Conservation (phyloP, 331 rosid genomes). For the Acacia pycnantha region DNA sequence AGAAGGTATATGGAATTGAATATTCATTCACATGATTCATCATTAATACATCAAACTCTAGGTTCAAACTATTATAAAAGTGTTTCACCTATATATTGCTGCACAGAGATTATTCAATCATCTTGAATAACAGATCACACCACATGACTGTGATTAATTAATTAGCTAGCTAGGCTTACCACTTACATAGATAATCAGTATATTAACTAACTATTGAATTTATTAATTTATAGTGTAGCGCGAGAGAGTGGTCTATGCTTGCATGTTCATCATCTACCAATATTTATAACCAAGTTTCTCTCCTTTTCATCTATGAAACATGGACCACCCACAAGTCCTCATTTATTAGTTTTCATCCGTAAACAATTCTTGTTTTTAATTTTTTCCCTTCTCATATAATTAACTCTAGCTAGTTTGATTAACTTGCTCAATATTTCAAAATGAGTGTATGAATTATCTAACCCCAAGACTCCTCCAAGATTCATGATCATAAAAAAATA, state of each 20-base stretch:
- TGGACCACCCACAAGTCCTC: conserved; percentile 21
- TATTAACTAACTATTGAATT: background rate
- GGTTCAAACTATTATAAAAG: background rate
- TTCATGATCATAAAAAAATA: background rate
- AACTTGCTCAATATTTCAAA: background rate
- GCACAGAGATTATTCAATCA: background rate
- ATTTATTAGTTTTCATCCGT: conserved; percentile 21
- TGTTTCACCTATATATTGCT: background rate
- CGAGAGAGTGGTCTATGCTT: background rate
- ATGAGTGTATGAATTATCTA: background rate
- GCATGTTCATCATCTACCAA: background rate
- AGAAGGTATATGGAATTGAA: background rate
- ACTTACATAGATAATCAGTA: too few relatives aligned
- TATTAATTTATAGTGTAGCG: background rate
- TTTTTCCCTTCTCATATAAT: background rate
- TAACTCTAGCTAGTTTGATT: background rate
- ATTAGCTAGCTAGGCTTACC: background rate
- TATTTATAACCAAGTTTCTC: background rate
- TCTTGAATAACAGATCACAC: background rate
- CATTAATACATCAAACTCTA: background rate
- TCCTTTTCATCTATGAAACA: background rate
- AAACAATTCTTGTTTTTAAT: conserved; percentile 18
- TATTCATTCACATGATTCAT: background rate
- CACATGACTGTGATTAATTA: background rate
- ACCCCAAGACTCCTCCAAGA: background rate